phyloP scores from a whole-genome alignment of 805 yeast genomes.

The Kluyveromyces aestuarii region DNA sequence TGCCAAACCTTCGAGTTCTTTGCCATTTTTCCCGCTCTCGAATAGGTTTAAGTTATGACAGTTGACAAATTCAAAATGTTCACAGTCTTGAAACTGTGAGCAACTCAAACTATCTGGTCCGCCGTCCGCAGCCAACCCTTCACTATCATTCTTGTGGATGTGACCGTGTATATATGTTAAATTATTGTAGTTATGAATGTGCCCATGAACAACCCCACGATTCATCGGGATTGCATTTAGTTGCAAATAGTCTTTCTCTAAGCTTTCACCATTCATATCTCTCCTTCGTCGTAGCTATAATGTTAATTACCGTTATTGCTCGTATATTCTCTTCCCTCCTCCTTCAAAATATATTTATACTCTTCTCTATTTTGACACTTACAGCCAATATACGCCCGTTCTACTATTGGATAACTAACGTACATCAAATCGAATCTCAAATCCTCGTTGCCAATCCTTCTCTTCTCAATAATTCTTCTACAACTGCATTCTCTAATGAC shows the following conservation, averaged over 20 bases:
- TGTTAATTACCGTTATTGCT: not conserved
- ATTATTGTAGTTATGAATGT: slow-evolving; percentile 52
- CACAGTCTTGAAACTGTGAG: slow-evolving; percentile 26
- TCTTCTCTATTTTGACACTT: not conserved
- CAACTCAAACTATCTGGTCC: slow-evolving; percentile 3
- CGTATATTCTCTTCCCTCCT: not conserved
- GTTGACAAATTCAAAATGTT: slow-evolving; percentile 35
- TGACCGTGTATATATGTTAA: slow-evolving; percentile 64
- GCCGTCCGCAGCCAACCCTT: slow-evolving; percentile 3
- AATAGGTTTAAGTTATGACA: slow-evolving; percentile 22
- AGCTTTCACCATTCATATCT: not conserved
- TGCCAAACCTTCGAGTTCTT: not conserved
- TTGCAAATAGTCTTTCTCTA: not conserved
- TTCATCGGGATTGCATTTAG: slow-evolving; percentile 1
- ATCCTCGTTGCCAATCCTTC: too few species aligned
- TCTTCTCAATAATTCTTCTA: not conserved
- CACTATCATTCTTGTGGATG: slow-evolving; percentile 33
- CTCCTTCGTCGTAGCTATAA: too few species aligned
- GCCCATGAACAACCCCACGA: slow-evolving; percentile 59
- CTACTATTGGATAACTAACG: too few species aligned
- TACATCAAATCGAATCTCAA: too few species aligned
- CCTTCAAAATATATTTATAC: not conserved
- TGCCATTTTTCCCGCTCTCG: slow-evolving; percentile 2
- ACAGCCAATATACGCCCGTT: too few species aligned
- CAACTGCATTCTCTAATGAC: not conserved